Base-by-base conservation (phyloP, 768 basidiomycete genomes). In the Xerocomellus intermedius region DNA sequence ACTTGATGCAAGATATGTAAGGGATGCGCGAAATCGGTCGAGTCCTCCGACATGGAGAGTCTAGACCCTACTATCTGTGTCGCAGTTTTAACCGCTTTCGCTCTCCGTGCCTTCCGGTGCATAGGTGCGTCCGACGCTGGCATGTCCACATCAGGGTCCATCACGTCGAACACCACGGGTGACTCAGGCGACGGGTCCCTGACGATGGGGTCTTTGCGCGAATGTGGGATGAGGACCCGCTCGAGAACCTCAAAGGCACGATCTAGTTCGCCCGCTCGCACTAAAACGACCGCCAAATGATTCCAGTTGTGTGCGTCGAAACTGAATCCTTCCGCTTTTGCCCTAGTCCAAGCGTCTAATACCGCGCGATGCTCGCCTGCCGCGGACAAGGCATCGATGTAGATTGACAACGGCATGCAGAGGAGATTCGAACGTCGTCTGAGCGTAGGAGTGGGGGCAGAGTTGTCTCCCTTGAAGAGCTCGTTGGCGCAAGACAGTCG, bases 291-390 rank as follows among this genome's bases (percentile, higher is more conserved):
- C 24, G 79, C 80, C 26, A 97, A 78, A 63, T 91, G 85, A 64
- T 96, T 97, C 90, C 93, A 98, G 69, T 97, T 98, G 63, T 89
- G 85, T 13, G 89, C 80, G 67, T 95, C 91, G 68, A 94, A 92
- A 13, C 77, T 77, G 61, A 95, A 88, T 2, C 91, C 90, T 10
- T 76, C 70, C 12, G 69, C 59, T 56, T 81, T 80, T 47, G 91
- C 78, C 30, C 74, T 67, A n/a, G 75, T 73, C 94, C 96, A 98
- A 0, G 80, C 75, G 4, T 67, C 64, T 16, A 85, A 79, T 42
- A 95, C 78, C 55, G 85, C 80, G 8, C 65, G 58, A 61, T 94
- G 87, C 36, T 74, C 65, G 2, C 86, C 87, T 0, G 79, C 80
- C 4, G 74, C 70, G 2, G 91, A 89, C 48, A 95, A 73, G 6